phyloP scores from a whole-genome alignment of 2,329 filamentous ascomycete genomes.

The Podosphaera leucotricha region DNA sequence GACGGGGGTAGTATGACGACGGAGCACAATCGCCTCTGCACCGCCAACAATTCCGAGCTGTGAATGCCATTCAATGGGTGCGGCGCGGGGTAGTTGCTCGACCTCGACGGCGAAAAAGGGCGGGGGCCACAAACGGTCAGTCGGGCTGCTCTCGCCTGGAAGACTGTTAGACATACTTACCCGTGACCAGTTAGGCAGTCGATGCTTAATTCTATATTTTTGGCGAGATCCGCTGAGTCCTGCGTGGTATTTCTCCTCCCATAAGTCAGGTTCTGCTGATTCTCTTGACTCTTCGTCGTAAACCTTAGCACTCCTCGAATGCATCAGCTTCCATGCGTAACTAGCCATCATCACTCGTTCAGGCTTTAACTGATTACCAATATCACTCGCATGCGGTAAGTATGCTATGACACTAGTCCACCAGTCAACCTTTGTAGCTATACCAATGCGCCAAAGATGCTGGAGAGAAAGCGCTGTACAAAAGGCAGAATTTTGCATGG shows the following conservation, averaged over 20 bases:
- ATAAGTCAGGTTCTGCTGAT: slow-evolving; percentile 40
- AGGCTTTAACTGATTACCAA: not conserved
- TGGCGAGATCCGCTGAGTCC: slow-evolving; percentile 17
- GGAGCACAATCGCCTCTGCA: slow-evolving; percentile 6
- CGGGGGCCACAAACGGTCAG: slow-evolving; percentile 18
- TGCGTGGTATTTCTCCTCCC: slow-evolving; percentile 38
- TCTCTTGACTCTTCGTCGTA: slow-evolving; percentile 18
- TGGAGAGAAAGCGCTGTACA: slow-evolving; percentile 58
- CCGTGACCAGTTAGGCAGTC: slow-evolving; percentile 26
- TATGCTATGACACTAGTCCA: slow-evolving; percentile 61
- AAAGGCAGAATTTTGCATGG: slow-evolving; percentile 6
- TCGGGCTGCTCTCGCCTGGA: slow-evolving; percentile 16
- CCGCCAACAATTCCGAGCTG: slow-evolving; percentile 28
- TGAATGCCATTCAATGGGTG: slow-evolving; percentile 65
- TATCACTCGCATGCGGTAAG: slow-evolving; percentile 23
- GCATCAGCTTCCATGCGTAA: slow-evolving; percentile 22
- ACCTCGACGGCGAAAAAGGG: slow-evolving; percentile 58
- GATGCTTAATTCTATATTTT: slow-evolving; percentile 7
- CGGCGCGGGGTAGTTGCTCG: slow-evolving; percentile 47
- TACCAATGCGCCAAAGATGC: slow-evolving; percentile 67
- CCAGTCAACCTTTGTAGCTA: slow-evolving; percentile 44
- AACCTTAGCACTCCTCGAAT: slow-evolving; percentile 1
- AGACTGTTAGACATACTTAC: not conserved
- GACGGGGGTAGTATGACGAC: not conserved
- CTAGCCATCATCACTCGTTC: slow-evolving; percentile 21